Evolutionary conservation across 1,284 basidiomycete species (phyloP), one percentile per base, ranked within the genome.

Genomic region (Pseudozyma flocculosa): DNA sequence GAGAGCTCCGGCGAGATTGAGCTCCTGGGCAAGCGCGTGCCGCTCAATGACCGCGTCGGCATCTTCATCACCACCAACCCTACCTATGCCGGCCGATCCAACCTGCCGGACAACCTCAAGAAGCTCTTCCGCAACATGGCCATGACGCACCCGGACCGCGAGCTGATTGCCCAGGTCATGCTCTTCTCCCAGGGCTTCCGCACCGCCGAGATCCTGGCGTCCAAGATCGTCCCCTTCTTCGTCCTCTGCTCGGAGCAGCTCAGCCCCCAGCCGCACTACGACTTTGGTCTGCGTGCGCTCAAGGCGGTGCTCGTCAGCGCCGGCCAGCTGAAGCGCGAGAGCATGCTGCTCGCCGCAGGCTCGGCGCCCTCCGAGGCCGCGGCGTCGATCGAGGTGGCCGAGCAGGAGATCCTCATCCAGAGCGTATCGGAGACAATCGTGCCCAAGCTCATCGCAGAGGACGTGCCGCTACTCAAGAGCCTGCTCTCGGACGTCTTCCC

Each of bases 381-480:
- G 24, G 47, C 45, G 3, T 51, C 62, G 39, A 53, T 66, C 40
- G 63, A 81, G 42, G 81, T 87, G 15, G 87, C 87, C 5, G 95
- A 99, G 76, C 92, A 97, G 78, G 90, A 96, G 68, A 94, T 98
- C 59, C 82, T 98, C 71, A 97, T 99, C 52, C 95, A 98, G 80
- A 96, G 92, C 81, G 92, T 99, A n/a, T 92, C 89, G 3, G 95
- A 98, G 80, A 97, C 95, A 0, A 96, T 99, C 65, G 92, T 98
- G 9, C 95, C 96, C 1, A 98, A 98, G 80, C 82, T 99, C 50
- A 92, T 98, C 4, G 93, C 93, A 11, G 93, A 95, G 50, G 95
- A 99, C 80, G 94, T 98, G 1, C 89, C 93, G 9, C 83, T 97
- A 23, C 82, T 99, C 32, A 92, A 90, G 64, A 95, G 92, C 70